phyloP scores from a whole-genome alignment of 176 grass and related monocot species.

The Aegilops umbellulata region DNA sequence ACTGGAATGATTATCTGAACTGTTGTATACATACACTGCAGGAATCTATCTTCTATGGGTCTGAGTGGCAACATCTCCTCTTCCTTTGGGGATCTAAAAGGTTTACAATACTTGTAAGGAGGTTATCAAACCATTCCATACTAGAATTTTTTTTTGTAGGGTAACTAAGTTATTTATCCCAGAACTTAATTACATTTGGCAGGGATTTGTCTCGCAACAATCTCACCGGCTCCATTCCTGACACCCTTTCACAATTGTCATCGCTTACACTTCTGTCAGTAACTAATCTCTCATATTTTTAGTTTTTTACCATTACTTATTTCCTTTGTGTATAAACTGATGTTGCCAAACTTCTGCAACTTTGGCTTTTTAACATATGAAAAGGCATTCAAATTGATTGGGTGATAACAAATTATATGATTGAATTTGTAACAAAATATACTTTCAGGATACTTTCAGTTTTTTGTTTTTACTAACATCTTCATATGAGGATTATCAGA shows the following conservation, averaged over 20 bases:
- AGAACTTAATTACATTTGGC: not conserved
- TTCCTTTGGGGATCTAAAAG: conserved; percentile 35
- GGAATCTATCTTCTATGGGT: not conserved
- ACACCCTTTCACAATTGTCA: not conserved
- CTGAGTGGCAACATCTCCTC: conserved; percentile 41
- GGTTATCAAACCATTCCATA: not conserved
- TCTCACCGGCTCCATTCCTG: too few species aligned
- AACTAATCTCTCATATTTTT: too few species aligned
- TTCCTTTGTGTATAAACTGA: not conserved
- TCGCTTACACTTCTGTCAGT: conserved; percentile 45
- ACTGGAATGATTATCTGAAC: not conserved
- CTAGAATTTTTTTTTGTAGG: not conserved
- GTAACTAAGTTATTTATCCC: not conserved
- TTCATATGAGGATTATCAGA: too few species aligned
- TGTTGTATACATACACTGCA: not conserved
- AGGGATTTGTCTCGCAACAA: not conserved
- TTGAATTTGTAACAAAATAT: not conserved
- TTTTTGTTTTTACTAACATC: too few species aligned
- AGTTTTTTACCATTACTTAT: not conserved
- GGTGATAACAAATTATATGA: too few species aligned
- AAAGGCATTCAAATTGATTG: too few species aligned
- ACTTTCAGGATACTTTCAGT: too few species aligned
- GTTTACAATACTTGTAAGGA: not conserved
- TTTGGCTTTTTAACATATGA: too few species aligned
- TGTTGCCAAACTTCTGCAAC: too few species aligned